Evolutionary conservation across 1,284 basidiomycete species (phyloP), one percentile per base, ranked within the genome.

Genomic region (Irpex rosettiformis): DNA sequence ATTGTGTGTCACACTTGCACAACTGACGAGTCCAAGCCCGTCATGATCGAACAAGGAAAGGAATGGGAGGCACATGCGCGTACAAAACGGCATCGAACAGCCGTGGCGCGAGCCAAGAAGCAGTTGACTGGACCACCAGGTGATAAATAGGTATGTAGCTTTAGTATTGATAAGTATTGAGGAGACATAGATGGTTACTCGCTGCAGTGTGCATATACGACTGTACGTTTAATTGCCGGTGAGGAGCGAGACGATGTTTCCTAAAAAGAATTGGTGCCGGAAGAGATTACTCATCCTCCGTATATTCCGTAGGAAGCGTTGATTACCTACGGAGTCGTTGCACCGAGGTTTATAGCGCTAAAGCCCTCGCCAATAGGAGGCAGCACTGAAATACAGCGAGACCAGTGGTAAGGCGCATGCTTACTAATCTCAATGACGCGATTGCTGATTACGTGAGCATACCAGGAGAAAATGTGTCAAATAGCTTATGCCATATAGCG

Each of bases 1-100:
- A 66, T 80, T 4, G 72, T 82, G 1, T 98, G 95, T 70, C 69
- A 79, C 0, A 67, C 80, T 1, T 98, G 95, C 68, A 94, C 93
- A 0, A 64, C 69, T 3, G 78, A 93, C 59, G 68, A 77, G 0
- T 70, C 75, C 1, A 74, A 80, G 25, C 94, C 95, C 0, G 79
- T 92, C 57, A 88, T 94, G 79, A 78, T 97, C 11, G 84, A 89
- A 55, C 81, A 84, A 68, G 84, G 83, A 2, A 71, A 73, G 11
- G 81, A 88, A 61, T 91, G 90, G 86, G 77, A 80, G 0, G 72
- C 69, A 0, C 94, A 96, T 71, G 66, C 77, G 37, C 75, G 74
- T 43, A 87, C 85, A 24, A 84, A 83, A 52, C 58, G 73, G 4
- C 93, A 95, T 69, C 57, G 57, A n/a, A 54, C 24, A 16, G 29